A percentile compares a stretch with the other conserved stretches of the same genome.
Evolutionary conservation across 805 yeast genomes (phyloP).

Genomic region (Candida ipomoeae): DNA sequence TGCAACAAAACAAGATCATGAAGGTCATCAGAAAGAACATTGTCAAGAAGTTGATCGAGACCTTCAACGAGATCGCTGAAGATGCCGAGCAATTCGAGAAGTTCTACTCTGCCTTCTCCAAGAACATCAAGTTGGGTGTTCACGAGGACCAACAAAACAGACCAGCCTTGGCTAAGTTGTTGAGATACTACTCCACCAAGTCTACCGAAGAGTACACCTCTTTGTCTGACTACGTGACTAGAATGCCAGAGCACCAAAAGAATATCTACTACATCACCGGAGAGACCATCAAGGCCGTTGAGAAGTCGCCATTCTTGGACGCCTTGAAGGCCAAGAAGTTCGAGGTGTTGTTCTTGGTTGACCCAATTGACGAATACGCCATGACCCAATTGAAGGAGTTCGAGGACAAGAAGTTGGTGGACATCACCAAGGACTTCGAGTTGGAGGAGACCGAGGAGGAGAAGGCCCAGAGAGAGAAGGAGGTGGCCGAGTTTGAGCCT

Average conservation of each 20-base stretch:
- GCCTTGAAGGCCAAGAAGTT: conserved; percentile 97
- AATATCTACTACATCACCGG: conserved; percentile 99
- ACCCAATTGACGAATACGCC: conserved; percentile 99
- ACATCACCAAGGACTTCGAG: conserved; percentile 98
- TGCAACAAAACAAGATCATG: conserved; percentile 99
- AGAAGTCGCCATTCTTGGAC: conserved; percentile 98
- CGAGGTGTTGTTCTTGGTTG: conserved; percentile 96
- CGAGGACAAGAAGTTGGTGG: conserved; percentile 98
- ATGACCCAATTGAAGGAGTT: conserved; percentile 99
- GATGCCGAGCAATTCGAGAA: conserved; percentile 97
- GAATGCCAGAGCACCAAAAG: conserved; percentile 99
- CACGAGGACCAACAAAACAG: conserved; percentile 99
- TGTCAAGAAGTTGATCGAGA: conserved; percentile 96
- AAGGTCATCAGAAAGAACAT: conserved; percentile 99
- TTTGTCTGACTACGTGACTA: conserved; percentile 92
- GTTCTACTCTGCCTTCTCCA: conserved; percentile 95
- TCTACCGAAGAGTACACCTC: conserved; percentile 92
- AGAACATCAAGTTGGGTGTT: conserved; percentile 97
- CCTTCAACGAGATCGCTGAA: conserved; percentile 99
- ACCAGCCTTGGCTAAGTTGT: conserved; percentile 86
- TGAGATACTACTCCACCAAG: conserved; percentile 96
- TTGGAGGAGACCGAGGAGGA: conserved; percentile 98
- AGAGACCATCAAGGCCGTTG: conserved; percentile 95
- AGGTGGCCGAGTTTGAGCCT: conserved; percentile 85
- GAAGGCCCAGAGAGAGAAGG: conserved; percentile 90